These are phyloP conservation scores for Chlorella variabilis DNA, from an alignment of 163 green algal genomes.

Conservation along the genomic window DNA sequence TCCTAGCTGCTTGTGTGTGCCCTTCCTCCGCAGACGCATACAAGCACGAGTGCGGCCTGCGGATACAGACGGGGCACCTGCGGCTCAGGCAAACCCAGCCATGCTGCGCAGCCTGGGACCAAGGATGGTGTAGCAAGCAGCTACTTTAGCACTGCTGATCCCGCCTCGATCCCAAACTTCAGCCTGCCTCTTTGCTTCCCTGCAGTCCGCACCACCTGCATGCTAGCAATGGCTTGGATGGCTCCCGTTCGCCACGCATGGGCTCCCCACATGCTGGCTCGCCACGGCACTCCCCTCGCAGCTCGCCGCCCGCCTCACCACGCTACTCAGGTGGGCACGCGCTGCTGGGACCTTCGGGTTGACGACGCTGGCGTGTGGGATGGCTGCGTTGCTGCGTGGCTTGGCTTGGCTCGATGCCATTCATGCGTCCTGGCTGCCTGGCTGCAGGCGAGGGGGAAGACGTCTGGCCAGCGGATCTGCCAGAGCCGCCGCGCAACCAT, in stretches of 20 bases:
- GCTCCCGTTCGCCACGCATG: not conserved
- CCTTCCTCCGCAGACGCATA: conserved; percentile 7
- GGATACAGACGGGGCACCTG: conserved; percentile 28
- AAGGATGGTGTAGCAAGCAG: no score
- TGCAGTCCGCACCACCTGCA: conserved; percentile 32
- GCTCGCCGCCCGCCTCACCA: conserved; percentile 14
- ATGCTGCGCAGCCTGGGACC: no score
- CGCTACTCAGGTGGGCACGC: not conserved
- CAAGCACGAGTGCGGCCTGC: conserved; percentile 29
- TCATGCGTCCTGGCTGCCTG: no score
- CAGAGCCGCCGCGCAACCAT: not conserved
- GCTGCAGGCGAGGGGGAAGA: conserved; percentile 18
- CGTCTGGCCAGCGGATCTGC: conserved; percentile 3
- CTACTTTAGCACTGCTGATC: no score
- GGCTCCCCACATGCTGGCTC: not conserved
- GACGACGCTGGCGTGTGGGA: no score
- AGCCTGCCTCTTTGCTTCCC: no score
- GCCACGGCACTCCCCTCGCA: not conserved
- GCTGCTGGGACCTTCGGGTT: not conserved
- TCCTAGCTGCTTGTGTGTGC: no score
- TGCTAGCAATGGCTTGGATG: conserved; percentile 3
- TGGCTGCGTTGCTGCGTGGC: no score
- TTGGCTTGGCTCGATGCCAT: no score
- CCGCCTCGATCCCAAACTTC: no score
- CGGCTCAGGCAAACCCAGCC: no score